phyloP scores from a whole-genome alignment of 106 monocot species.

The Narthecium ossifragum region DNA sequence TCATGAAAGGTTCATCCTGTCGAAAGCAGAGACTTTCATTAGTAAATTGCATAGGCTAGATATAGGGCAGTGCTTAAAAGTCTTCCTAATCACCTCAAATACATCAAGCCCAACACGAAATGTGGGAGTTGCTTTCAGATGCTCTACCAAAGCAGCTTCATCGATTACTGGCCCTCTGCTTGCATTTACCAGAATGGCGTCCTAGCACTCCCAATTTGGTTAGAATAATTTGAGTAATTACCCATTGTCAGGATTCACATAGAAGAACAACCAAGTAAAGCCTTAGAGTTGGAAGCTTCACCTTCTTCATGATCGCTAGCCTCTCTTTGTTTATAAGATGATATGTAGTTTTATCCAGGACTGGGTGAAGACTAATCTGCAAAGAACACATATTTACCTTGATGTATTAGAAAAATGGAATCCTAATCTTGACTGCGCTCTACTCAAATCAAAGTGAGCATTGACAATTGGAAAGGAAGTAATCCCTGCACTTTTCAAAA shows the following conservation, averaged over 20 bases:
- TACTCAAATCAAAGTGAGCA: too few species aligned
- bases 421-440: too few species aligned
- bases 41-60: too few species aligned
- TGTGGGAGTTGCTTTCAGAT: conserved; percentile 88
- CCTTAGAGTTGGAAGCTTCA: conserved; percentile 7
- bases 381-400: too few species aligned
- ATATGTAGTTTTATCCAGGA: conserved; percentile 96
- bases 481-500: too few species aligned
- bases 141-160: conserved; percentile 91
- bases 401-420: too few species aligned
- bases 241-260: too few species aligned
- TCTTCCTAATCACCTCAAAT: conserved; percentile 98
- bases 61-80: too few species aligned
- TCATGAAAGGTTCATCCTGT: conserved; percentile 98
- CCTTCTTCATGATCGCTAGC: conserved; percentile 97
- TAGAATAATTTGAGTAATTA: too few species aligned
- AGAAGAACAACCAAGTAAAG: background rate
- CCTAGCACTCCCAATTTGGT: too few species aligned
- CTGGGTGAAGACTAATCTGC: conserved; percentile 97
- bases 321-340: conserved; percentile 97
- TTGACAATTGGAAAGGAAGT: too few species aligned
- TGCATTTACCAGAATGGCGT: conserved; percentile 94
- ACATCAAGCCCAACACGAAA: conserved; percentile 99
- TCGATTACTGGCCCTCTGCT: conserved; percentile 97
- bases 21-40: too few species aligned